Evolutionary conservation across 2,329 filamentous ascomycete genomes (phyloP).

Genomic region (Neofusicoccum kwambonambiense): DNA sequence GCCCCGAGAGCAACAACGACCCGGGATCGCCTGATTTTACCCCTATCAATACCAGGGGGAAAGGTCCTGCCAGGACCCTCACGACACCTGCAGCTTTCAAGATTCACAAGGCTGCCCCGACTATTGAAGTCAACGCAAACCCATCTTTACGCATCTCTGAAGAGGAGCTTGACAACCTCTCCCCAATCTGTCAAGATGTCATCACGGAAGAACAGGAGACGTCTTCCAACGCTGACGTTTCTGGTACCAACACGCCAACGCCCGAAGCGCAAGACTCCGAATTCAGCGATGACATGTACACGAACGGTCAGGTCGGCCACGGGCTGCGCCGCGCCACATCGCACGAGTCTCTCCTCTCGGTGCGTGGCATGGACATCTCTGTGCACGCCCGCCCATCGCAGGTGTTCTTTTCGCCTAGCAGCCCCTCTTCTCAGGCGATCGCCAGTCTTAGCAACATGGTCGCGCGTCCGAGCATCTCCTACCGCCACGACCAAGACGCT

Average conservation of each 20-base stretch:
- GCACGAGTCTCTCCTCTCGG: constrained; percentile 85
- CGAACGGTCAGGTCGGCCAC: constrained; percentile 24
- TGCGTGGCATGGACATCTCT: constrained; percentile 86
- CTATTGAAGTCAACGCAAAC: constrained; percentile 28
- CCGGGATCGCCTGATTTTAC: constrained; percentile 58
- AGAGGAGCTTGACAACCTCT: constrained; percentile 11
- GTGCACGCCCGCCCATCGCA: constrained; percentile 75
- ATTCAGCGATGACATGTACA: constrained; percentile 21
- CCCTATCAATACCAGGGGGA: constrained; percentile 10
- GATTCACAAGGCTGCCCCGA: constrained; percentile 26
- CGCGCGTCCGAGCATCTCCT: constrained; percentile 21
- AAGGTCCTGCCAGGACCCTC: constrained; percentile 5
- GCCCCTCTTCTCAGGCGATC: constrained; percentile 9
- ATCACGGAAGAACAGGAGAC: constrained; percentile 25
- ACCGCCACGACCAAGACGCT: constrained; percentile 52
- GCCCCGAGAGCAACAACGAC: constrained; percentile 70
- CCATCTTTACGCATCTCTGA: constrained; percentile 27
- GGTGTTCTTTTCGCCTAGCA: constrained; percentile 57
- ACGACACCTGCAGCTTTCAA: constrained; percentile 21
- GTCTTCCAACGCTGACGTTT: background rate
- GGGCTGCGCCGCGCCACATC: constrained; percentile 54
- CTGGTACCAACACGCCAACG: background rate
- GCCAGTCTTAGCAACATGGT: constrained; percentile 44
- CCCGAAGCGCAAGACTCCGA: constrained; percentile 14
- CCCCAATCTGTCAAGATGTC: constrained; percentile 15